Base-by-base conservation (phyloP, 192 early-diverging fungal species). In the Pilobolus umbonatus region DNA sequence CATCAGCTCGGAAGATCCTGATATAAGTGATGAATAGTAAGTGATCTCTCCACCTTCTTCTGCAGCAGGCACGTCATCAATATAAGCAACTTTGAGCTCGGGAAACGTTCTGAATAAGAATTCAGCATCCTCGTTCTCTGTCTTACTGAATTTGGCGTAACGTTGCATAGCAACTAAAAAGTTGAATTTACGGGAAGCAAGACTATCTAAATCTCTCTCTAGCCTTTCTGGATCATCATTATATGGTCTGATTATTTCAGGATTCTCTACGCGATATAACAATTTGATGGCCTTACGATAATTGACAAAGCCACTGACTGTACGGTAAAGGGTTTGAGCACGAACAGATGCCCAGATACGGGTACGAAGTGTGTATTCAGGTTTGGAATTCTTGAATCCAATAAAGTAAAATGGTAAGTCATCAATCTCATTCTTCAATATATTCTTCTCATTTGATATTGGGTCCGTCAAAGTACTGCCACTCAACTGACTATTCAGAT, bases 291-390 rank as follows among this genome's bases (percentile, higher is more conserved):
- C 91, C 73, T 89, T 91, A 61, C 79, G 73, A 58, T 93, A 93
- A 65, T 93, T 91, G 85, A 92, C 88, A 61, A 91, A 90, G 19
- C 90, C 91, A 29, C 85, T 85, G 32, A 92, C 83, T 7, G 91
- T 94, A 43, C 91, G 85, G 62, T 88, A 94, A 44, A 94, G 75
- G 0, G 91, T 92, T 69, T 94, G 90, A 25, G 86, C 82, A 25
- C 91, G 85, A 29, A 91, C 64, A 22, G 91, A 93, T 9, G 89
- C 88, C 91, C 91, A 93, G 45, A 91, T 90, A 25, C 91, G 87
- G 21, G 89, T 93, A 40, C 91, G 85, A 43, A 93, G 75, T 0
- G 85, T 87, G 57, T 86, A 91, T 75, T 89, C 86, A 6, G 89
- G 87, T 11, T 86, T 83, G 5, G 86, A 83, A 44, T 82, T 84